Evolutionary conservation across 768 basidiomycete species (phyloP).

Genomic region (Suillus subluteus): DNA sequence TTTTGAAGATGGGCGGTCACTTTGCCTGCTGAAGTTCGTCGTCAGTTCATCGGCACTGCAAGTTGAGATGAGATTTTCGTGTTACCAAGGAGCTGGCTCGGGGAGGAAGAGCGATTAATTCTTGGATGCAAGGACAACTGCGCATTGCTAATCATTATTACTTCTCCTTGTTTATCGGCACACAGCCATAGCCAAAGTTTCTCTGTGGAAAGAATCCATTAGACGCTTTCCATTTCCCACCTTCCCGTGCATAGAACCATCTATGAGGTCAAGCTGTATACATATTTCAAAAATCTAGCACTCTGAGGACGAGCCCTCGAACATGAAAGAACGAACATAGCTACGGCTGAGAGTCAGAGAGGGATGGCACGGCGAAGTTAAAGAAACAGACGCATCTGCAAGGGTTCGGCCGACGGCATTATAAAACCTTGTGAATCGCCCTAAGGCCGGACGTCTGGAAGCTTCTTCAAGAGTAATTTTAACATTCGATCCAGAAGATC

Average conservation of each 20-base stretch:
- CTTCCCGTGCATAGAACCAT: neutral
- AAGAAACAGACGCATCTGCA: neutral
- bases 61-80: neutral
- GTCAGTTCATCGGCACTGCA: neutral
- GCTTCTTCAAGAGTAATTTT: neutral
- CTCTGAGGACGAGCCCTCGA: neutral
- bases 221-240: neutral
- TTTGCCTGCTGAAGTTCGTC: neutral
- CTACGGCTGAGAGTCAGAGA: neutral
- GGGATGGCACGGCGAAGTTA: neutral
- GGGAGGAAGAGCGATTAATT: neutral
- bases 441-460: neutral
- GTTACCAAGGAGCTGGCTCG: neutral
- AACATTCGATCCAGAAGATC: neutral
- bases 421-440: neutral
- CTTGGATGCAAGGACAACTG: neutral
- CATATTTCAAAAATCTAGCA: neutral
- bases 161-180: neutral
- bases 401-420: neutral
- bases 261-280: neutral
- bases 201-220: neutral
- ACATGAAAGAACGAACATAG: neutral
- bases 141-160: neutral
- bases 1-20: neutral
- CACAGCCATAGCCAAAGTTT: slow-evolving; percentile 5